These are phyloP conservation scores for Fistulinella cinereoalba DNA, from an alignment of 1,284 basidiomycete species.

Conservation along the genomic window DNA sequence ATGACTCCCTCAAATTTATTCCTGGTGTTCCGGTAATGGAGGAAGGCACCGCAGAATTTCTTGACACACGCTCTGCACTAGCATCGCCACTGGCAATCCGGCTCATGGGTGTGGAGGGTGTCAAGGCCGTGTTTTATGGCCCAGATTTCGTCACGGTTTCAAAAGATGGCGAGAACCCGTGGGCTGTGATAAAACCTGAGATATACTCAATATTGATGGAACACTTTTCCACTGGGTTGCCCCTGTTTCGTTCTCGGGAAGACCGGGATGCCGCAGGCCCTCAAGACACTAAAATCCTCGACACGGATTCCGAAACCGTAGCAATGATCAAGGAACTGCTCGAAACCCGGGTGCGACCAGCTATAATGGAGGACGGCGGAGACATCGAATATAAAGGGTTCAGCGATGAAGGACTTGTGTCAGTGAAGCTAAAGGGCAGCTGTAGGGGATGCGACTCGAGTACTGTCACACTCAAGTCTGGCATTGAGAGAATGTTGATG, in stretches of 20 bases:
- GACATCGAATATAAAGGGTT: conserved; percentile 85
- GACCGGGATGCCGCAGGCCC: conserved; percentile 79
- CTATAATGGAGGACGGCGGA: conserved; percentile 95
- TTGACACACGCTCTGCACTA: conserved; percentile 82
- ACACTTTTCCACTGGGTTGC: conserved; percentile 86
- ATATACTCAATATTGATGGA: conserved; percentile 98
- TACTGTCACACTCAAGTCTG: conserved; percentile 92
- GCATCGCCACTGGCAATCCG: conserved; percentile 89
- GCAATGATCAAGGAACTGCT: conserved; percentile 99
- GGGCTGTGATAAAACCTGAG: conserved; percentile 96
- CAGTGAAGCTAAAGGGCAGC: conserved; percentile 92
- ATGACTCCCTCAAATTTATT: conserved; percentile 97
- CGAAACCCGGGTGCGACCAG: conserved; percentile 92
- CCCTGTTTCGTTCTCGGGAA: conserved; percentile 81
- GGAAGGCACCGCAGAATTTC: conserved; percentile 88
- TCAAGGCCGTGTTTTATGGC: conserved; percentile 89
- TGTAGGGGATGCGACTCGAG: conserved; percentile 93
- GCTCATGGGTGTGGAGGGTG: conserved; percentile 91
- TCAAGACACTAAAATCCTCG: conserved; percentile 93
- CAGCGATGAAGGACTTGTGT: conserved; percentile 67
- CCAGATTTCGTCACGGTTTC: conserved; percentile 98
- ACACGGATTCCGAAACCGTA: conserved; percentile 95
- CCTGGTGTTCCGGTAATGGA: conserved; percentile 89
- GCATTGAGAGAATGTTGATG: conserved; percentile 98
- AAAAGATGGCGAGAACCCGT: conserved; percentile 83